Percentiles rank a stretch among this genome's conserved stretches.
Evolutionary conservation across 2,329 filamentous ascomycete species (phyloP).

Genomic region (Penicillium sp.): DNA sequence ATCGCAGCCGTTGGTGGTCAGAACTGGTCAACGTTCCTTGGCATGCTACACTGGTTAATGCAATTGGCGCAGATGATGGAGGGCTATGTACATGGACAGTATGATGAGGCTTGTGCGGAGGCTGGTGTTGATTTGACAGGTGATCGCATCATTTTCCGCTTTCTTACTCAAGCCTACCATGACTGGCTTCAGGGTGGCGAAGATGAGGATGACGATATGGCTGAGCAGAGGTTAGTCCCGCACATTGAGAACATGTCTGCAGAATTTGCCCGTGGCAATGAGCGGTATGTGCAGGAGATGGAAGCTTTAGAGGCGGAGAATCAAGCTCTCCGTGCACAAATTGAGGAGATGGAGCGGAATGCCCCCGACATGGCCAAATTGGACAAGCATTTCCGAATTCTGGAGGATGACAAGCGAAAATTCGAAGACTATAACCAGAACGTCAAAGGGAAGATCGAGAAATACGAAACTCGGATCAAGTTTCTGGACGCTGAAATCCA

Average conservation of each 20-base stretch:
- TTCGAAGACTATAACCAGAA: constrained; percentile 92
- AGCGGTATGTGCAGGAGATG: constrained; percentile 79
- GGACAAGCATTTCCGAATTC: constrained; percentile 85
- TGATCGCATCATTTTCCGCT: constrained; percentile 92
- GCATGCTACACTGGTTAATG: constrained; percentile 98
- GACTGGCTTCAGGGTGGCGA: constrained; percentile 94
- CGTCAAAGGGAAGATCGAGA: constrained; percentile 81
- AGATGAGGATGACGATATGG: constrained; percentile 81
- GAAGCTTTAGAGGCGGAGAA: constrained; percentile 85
- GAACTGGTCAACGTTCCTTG: constrained; percentile 95
- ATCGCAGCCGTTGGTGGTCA: constrained; percentile 92
- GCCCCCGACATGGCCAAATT: constrained; percentile 79
- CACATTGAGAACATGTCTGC: constrained; percentile 85
- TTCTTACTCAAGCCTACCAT: constrained; percentile 83
- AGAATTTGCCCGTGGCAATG: constrained; percentile 82
- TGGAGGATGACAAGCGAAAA: constrained; percentile 91
- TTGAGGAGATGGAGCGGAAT: constrained; percentile 84
- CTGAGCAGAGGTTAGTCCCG: constrained; percentile 72
- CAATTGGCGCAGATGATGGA: constrained; percentile 93
- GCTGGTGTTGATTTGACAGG: constrained; percentile 82
- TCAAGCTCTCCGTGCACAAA: constrained; percentile 74
- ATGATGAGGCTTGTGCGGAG: constrained; percentile 87
- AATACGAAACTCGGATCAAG: constrained; percentile 77
- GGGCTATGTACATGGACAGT: constrained; percentile 71
- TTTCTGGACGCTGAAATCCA: constrained; percentile 84